Evolutionary conservation across 176 grass and related monocot genomes (phyloP).

Genomic region (Sorghum bicolor): DNA sequence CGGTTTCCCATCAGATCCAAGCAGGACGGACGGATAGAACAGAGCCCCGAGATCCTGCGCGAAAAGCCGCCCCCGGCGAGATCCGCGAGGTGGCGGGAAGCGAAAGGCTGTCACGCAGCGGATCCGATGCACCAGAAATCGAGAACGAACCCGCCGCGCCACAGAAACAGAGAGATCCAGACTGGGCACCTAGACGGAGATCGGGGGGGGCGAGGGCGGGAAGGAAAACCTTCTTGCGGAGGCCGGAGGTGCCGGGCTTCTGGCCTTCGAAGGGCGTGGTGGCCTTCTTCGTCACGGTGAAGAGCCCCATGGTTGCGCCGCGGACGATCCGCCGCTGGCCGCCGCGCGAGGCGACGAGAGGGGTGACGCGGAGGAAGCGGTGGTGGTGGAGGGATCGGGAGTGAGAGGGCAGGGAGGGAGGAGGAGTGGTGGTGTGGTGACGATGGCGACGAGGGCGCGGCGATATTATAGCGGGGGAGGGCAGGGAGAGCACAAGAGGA

Average conservation of each 20-base stretch:
- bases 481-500: background rate
- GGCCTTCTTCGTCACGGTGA: constrained; percentile 53
- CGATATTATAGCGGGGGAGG: constrained; percentile 45
- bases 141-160: background rate
- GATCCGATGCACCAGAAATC: constrained; percentile 9
- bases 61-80: background rate
- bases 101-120: background rate
- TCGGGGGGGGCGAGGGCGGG: too few species aligned
- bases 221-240: constrained; percentile 76
- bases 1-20: constrained; percentile 12
- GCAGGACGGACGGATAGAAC: background rate
- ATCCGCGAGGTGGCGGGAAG: constrained; percentile 21
- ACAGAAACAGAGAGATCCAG: constrained; percentile 1
- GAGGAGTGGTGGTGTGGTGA: constrained; percentile 21
- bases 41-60: background rate
- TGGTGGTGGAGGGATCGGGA: constrained; percentile 40
- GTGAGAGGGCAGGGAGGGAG: constrained; percentile 24
- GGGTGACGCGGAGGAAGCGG: constrained; percentile 14
- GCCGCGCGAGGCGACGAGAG: background rate
- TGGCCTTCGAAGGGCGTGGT: constrained; percentile 87
- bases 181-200: background rate
- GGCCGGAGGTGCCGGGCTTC: constrained; percentile 97
- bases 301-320: constrained; percentile 51
- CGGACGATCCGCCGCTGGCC: background rate
- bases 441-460: constrained; percentile 47